phyloP scores from a whole-genome alignment of 768 basidiomycete species.

The Phylloporus sp. region DNA sequence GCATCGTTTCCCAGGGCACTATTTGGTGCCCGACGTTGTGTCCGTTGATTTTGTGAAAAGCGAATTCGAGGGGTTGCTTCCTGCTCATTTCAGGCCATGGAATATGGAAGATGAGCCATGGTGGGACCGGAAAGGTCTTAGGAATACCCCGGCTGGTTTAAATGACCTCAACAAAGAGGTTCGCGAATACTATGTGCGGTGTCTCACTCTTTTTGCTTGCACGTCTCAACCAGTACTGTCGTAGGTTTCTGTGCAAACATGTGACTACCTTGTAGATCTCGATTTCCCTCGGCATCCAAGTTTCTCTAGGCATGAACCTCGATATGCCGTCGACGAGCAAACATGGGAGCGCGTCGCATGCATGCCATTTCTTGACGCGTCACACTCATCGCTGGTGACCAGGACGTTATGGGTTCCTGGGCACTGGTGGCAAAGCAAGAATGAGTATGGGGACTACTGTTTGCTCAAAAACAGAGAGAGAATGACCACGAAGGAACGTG shows the following conservation, averaged over 20 bases:
- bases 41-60: conserved; percentile 87
- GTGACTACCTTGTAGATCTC: conserved; percentile 88
- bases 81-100: conserved; percentile 64
- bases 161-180: conserved; percentile 90
- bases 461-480: conserved; percentile 60
- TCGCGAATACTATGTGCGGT: conserved; percentile 67
- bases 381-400: conserved; percentile 65
- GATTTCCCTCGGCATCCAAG: conserved; percentile 73
- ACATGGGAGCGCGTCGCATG: conserved; percentile 85
- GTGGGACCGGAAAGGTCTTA: conserved; percentile 51
- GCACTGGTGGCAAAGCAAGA: conserved; percentile 56
- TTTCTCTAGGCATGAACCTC: conserved; percentile 61
- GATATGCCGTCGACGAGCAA: conserved; percentile 59
- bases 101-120: conserved; percentile 22
- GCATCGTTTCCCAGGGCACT: conserved; percentile 91
- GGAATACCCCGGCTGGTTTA: conserved; percentile 54
- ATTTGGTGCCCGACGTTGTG: conserved; percentile 78
- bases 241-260: conserved; percentile 65
- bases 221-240: conserved; percentile 2
- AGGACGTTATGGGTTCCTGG: conserved; percentile 81
- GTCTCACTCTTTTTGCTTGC: neutral
- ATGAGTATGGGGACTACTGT: conserved; percentile 89
- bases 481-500: conserved; percentile 24
- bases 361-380: conserved; percentile 76
- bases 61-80: conserved; percentile 85